phyloP scores from a whole-genome alignment of 345 rosid species.

The Punica granatum region DNA sequence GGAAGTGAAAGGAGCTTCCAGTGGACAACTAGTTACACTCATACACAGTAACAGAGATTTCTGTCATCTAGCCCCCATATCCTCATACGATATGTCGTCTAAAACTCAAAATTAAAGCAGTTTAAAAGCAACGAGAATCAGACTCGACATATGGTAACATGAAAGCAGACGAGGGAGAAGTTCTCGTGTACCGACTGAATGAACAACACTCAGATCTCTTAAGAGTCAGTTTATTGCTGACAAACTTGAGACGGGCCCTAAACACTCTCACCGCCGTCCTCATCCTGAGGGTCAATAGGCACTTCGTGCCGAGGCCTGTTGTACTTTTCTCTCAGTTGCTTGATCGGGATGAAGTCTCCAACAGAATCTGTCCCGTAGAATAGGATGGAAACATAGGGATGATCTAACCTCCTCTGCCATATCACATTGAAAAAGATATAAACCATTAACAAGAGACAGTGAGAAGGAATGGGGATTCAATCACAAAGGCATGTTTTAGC shows the following conservation, averaged over 20 bases:
- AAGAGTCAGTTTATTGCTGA: not conserved
- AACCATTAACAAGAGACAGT: not conserved
- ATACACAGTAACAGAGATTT: not conserved
- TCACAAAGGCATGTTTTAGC: not conserved
- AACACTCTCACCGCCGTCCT: conserved; percentile 21
- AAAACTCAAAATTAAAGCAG: not conserved
- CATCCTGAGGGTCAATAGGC: conserved; percentile 51
- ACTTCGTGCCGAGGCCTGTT: conserved; percentile 70
- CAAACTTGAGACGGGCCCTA: not conserved
- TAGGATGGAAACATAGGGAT: conserved; percentile 72
- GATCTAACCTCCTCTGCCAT: conserved; percentile 79
- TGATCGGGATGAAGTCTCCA: conserved; percentile 89
- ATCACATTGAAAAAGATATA: not conserved
- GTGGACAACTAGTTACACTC: not conserved
- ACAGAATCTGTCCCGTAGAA: conserved; percentile 78
- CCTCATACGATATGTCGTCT: not conserved
- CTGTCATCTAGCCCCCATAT: not conserved
- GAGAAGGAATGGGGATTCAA: not conserved
- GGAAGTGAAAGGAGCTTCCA: not conserved
- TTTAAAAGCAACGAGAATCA: not conserved
- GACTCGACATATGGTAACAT: not conserved
- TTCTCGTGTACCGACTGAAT: not conserved
- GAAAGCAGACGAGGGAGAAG: not conserved
- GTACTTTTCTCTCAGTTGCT: conserved; percentile 82
- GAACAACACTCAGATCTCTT: not conserved